These are phyloP conservation scores for Apophysomyces elegans DNA, from an alignment of 371 early-diverging fungal genomes.

Conservation along the genomic window DNA sequence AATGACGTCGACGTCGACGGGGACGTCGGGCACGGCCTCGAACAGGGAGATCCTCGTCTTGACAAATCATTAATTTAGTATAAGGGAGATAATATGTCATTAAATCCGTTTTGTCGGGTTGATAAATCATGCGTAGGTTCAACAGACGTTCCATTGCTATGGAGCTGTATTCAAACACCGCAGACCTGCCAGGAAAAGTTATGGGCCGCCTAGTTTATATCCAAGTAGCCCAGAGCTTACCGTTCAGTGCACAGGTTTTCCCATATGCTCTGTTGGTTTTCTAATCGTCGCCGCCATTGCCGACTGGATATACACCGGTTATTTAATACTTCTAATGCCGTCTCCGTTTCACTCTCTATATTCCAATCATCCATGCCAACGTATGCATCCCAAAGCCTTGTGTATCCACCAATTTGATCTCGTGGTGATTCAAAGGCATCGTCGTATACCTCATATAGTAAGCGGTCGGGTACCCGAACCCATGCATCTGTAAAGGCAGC, in stretches of 20 bases:
- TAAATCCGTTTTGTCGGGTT: background rate
- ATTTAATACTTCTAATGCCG: background rate
- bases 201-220: too few species aligned
- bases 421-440: background rate
- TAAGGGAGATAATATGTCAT: slow-evolving; percentile 30
- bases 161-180: background rate
- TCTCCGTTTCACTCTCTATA: background rate
- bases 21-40: slow-evolving; percentile 19
- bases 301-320: background rate
- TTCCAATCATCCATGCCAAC: background rate
- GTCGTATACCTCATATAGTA: slow-evolving; percentile 5
- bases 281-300: slow-evolving; percentile 5
- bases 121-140: slow-evolving; percentile 1
- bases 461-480: background rate
- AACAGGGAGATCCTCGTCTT: slow-evolving; percentile 26
- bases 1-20: slow-evolving; percentile 17
- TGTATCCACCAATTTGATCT: slow-evolving; percentile 5
- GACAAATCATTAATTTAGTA: slow-evolving; percentile 23
- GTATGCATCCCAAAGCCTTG: slow-evolving; percentile 4
- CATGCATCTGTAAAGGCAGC: slow-evolving; percentile 4
- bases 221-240: background rate
- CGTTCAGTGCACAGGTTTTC: slow-evolving; percentile 1
- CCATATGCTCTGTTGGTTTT: background rate
- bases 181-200: background rate
- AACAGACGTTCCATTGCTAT: slow-evolving; percentile 1